A percentile compares a stretch with the other conserved stretches of the same genome.
phyloP scores from a whole-genome alignment of 1,284 basidiomycete species.

The Cerrena zonata region DNA sequence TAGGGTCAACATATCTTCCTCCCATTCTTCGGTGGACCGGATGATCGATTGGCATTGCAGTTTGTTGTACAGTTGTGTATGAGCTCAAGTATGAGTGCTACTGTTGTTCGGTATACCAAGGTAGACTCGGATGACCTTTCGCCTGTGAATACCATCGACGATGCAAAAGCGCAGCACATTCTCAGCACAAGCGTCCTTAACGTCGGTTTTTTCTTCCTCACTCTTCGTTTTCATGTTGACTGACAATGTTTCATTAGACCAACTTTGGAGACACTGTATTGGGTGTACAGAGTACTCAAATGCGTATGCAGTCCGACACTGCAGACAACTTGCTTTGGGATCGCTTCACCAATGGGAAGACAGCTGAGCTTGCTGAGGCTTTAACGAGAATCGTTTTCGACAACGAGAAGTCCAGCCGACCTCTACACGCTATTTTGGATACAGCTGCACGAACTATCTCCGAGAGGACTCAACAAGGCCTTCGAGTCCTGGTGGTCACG shows the following conservation, averaged over 20 bases:
- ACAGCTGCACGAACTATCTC: slow-evolving; percentile 26
- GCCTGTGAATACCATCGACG: slow-evolving; percentile 27
- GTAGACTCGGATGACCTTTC: slow-evolving; percentile 30
- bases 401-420: slow-evolving; percentile 39
- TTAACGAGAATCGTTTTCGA: slow-evolving; percentile 55
- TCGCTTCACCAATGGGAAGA: slow-evolving; percentile 37
- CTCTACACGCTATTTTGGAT: slow-evolving; percentile 50
- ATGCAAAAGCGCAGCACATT: slow-evolving; percentile 23
- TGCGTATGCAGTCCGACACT: slow-evolving; percentile 61
- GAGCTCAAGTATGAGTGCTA: slow-evolving; percentile 60
- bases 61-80: slow-evolving; percentile 76
- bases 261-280: slow-evolving; percentile 51
- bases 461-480: slow-evolving; percentile 17
- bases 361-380: slow-evolving; percentile 33
- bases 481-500: slow-evolving; percentile 50
- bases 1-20: slow-evolving; percentile 68
- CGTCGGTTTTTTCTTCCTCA: slow-evolving; percentile 7
- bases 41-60: slow-evolving; percentile 79
- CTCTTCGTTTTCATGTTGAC: neutral
- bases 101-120: slow-evolving; percentile 57
- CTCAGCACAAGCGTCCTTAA: slow-evolving; percentile 7
- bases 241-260: slow-evolving; percentile 30
- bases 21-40: slow-evolving; percentile 88
- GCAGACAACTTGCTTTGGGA: slow-evolving; percentile 70
- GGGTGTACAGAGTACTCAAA: slow-evolving; percentile 51